A percentile compares a stretch with the other conserved stretches of the same genome.
These are phyloP conservation scores for Pholiota microspora DNA, from an alignment of 768 basidiomycete genomes.

Conservation along the genomic window DNA sequence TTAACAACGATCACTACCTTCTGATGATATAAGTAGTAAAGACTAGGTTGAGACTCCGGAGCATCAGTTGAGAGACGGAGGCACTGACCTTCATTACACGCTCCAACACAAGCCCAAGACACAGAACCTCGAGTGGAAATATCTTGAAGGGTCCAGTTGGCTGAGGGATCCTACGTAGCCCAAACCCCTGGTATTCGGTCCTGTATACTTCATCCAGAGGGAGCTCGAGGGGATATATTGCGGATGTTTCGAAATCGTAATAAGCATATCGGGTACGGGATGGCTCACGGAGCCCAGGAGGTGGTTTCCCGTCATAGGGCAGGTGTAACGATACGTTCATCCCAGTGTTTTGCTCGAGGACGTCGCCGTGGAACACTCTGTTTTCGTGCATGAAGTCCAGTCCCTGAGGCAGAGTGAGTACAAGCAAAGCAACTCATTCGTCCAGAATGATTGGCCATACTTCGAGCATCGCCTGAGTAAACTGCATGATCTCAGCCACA, in stretches of 20 bases:
- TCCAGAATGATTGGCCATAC: no score
- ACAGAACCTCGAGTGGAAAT: slow-evolving; percentile 2
- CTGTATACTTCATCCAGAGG: neutral
- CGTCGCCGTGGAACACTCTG: slow-evolving; percentile 15
- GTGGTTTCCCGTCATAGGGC: neutral
- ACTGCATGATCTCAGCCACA: no score
- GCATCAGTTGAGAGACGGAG: no score
- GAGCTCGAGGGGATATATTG: neutral
- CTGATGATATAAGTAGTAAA: no score
- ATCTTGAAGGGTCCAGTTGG: slow-evolving; percentile 6
- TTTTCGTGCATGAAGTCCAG: no score
- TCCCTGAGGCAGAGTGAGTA: no score
- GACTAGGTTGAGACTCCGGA: no score
- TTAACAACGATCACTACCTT: neutral
- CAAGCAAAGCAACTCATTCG: no score
- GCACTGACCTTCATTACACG: neutral
- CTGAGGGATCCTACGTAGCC: neutral
- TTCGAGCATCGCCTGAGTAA: no score
- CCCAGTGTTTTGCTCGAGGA: slow-evolving; percentile 12
- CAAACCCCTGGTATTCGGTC: neutral
- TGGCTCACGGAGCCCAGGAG: neutral
- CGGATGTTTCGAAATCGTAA: slow-evolving; percentile 9
- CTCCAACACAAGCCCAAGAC: neutral
- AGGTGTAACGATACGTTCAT: slow-evolving; percentile 9
- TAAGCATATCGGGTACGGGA: slow-evolving; percentile 5